Evolutionary conservation across 2,329 filamentous ascomycete species (phyloP), one percentile per base, ranked within the genome.

Genomic region (Esteya vermicola): DNA sequence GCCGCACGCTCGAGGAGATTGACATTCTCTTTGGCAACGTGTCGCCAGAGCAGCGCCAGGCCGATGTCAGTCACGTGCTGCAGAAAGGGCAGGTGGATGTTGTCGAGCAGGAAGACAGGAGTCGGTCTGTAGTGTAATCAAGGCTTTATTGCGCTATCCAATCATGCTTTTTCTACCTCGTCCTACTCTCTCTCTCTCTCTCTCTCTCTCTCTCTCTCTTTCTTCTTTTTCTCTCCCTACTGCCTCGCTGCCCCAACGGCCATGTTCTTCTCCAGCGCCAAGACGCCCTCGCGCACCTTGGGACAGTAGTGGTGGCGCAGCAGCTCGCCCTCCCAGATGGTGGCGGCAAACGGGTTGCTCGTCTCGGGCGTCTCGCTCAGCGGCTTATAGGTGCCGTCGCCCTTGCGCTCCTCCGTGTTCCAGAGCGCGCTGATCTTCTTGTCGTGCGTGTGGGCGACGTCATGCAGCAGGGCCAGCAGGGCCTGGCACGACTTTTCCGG

Each of bases 261-360:
- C 51, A 84, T 61, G 34, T 65, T 68, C 66, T 82, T 85, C 55
- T 86, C 81, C 54, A 88, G 62, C 33, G 70, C 58, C 57, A 72
- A 71, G 5, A 82, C 64, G 1, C 80, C 81, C 52, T 93, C 85
- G 48, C 85, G 70, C 1, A 98, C 81, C 53, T 79, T 79, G 7
- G 88, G 89, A 50, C 82, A 86, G 56, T 83, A 98, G 62, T 98
- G 91, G 49, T 73, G 70, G 54, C 80, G 70, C 51, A 98, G 57
- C 43, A 98, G 55, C 62, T 96, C 91, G 1, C 85, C 86, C 56
- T 96, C 91, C 91, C 89, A 98, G 1, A 93, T 71, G 0, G 85
- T 95, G 5, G 78, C 76, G 1, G 88, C 83, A 59, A 91, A 93
- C 1, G 89, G 86, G 60, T 96, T 96, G 49, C 81, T 88, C 8